Conservation (phyloP, 176 grass and related monocot genomes). For the Oryza punctata region DNA sequence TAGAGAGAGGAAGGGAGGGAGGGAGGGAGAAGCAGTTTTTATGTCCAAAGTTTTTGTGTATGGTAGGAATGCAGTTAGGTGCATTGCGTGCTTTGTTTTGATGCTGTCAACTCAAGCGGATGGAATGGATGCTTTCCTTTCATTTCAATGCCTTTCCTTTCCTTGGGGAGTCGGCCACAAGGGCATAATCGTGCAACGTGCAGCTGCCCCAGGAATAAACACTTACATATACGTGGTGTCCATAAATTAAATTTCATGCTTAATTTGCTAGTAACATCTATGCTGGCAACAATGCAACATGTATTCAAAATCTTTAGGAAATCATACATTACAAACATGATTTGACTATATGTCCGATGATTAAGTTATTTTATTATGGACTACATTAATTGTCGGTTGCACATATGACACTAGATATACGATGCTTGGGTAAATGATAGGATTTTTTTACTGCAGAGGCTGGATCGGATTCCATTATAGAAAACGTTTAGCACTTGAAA, state of each 20-base stretch:
- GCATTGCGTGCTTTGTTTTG: constrained; percentile 11
- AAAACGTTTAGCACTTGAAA: neutral
- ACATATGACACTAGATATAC: neutral
- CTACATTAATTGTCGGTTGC: neutral
- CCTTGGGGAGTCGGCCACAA: constrained; percentile 31
- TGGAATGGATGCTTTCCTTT: constrained; percentile 40
- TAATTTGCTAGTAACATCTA: neutral
- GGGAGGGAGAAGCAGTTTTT: constrained; percentile 46
- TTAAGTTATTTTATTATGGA: neutral
- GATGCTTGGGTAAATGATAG: too few species aligned
- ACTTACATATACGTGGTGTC: neutral
- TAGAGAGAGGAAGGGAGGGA: constrained; percentile 26
- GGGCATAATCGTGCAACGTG: neutral
- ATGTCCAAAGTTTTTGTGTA: constrained; percentile 45
- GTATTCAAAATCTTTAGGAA: neutral
- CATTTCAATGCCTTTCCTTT: neutral
- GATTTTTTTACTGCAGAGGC: too few species aligned
- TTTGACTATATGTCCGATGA: neutral
- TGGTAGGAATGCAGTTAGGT: constrained; percentile 46
- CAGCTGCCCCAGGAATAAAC: neutral
- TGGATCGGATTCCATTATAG: neutral
- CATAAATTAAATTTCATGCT: neutral
- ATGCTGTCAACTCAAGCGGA: constrained; percentile 30
- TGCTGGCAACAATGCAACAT: neutral
- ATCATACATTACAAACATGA: neutral